Evolutionary conservation across 2,329 filamentous ascomycete genomes (phyloP), one percentile per base, ranked within the genome.

Genomic region (Stachybotrys chartarum): DNA sequence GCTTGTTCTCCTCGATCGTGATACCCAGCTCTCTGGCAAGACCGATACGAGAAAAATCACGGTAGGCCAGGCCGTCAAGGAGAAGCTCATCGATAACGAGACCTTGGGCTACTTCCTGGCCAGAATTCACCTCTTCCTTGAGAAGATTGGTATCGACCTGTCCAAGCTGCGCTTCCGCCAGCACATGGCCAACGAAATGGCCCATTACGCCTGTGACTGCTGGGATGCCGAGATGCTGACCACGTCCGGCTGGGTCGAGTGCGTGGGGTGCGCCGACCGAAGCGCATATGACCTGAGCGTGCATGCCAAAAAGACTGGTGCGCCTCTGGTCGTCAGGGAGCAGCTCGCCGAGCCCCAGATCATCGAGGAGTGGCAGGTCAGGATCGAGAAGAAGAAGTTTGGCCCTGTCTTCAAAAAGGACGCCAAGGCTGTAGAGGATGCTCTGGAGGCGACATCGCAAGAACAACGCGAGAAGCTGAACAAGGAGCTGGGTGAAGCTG

Each of bases 51-150:
- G 83, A 65, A 86, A 81, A 60, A 82, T 94, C 69, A 79, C 88
- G 52, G 90, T 97, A 65, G 91, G 92, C 62, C 80, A 96, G 67
- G 94, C 94, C 39, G 93, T 99, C 57, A 81, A 85, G 68, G 82
- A 84, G 52, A 85, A 87, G 52, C 80, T 94, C 31, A 90, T 99
- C 16, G 92, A 99, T 72, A 99, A 97, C 72, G 92, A 99, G 80
- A 99, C 94, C 0, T 82, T 99, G 49, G 94, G 94, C 59, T 99
- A 99, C 78, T 99, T 99, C 80, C 78, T 99, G 51, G 94, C 91
- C 49, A 86, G 94, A 55, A 97, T 99, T 66, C 87, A 94, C 69
- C 83, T 90, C 46, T 99, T 97, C 82, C 81, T 97, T 62, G 73
- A 88, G 67, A 91, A 87, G 74, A 87, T 99, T 63, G 94, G 94